Percentiles rank a stretch among this genome's conserved stretches.
Evolutionary conservation across 306 rosid species (phyloP).

Genomic region (Cicer judaicum): DNA sequence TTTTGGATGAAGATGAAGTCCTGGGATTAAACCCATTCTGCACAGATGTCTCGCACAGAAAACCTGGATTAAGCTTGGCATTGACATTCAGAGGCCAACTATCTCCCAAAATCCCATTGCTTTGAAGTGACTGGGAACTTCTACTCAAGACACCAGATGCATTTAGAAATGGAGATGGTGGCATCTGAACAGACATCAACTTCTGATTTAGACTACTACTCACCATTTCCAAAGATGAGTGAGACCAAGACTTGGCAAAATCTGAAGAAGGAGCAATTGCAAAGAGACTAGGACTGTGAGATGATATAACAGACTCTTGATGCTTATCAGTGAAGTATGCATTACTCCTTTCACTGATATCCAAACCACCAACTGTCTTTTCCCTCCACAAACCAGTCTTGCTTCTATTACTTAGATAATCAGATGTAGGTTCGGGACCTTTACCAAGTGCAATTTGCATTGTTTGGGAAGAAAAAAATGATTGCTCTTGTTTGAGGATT

Average conservation of each 20-base stretch:
- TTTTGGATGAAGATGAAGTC: conserved; percentile 66
- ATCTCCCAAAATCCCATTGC: conserved; percentile 66
- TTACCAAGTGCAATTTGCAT: conserved; percentile 54
- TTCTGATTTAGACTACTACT: conserved; percentile 63
- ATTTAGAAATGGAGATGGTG: conserved; percentile 57
- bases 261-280: conserved; percentile 58
- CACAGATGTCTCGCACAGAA: conserved; percentile 55
- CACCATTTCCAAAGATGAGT: conserved; percentile 67
- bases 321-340: conserved; percentile 54
- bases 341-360: conserved; percentile 55
- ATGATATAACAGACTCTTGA: conserved; percentile 52
- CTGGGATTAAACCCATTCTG: conserved; percentile 67
- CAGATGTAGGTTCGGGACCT: conserved; percentile 53
- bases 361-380: conserved; percentile 55
- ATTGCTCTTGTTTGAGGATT: conserved; percentile 59
- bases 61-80: conserved; percentile 57
- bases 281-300: conserved; percentile 55
- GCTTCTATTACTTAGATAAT: conserved; percentile 53
- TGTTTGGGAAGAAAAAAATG: conserved; percentile 53
- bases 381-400: conserved; percentile 59
- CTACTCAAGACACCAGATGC: conserved; percentile 56
- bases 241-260: conserved; percentile 63
- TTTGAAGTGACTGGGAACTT: conserved; percentile 64
- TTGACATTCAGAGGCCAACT: conserved; percentile 61
- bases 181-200: conserved; percentile 59